Percentiles rank a stretch among this genome's conserved stretches.
These are phyloP conservation scores for Acanthamoeba lenticulata DNA, from an alignment of 208 protist species.

Conservation along the genomic window DNA sequence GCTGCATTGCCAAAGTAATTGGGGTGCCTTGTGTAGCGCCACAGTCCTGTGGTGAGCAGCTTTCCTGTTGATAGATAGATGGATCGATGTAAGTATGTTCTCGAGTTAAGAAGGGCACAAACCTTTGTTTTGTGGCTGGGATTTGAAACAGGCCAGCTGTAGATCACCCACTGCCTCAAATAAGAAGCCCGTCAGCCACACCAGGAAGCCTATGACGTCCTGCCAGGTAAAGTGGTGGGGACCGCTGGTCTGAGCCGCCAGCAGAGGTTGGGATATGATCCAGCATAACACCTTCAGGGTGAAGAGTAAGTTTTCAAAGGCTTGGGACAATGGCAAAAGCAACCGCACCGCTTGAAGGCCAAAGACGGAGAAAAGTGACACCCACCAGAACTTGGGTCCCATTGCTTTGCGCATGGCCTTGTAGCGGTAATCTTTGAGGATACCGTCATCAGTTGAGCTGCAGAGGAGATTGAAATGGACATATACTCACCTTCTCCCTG, in stretches of 20 bases:
- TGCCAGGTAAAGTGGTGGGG: background rate
- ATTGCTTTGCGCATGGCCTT: conserved; percentile 51
- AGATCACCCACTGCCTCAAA: conserved; percentile 58
- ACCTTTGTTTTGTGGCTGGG: conserved; percentile 50
- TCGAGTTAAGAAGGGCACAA: no score
- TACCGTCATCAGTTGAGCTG: background rate
- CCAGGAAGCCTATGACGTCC: background rate
- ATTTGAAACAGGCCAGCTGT: conserved; percentile 62
- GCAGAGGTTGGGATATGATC: conserved; percentile 53
- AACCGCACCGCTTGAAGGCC: conserved; percentile 37
- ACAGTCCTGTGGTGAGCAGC: conserved; percentile 61
- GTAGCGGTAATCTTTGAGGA: conserved; percentile 53
- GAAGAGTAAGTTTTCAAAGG: background rate
- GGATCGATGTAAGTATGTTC: no score
- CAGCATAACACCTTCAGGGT: background rate
- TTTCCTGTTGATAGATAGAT: background rate
- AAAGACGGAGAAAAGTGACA: conserved; percentile 26
- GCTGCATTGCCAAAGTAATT: conserved; percentile 70
- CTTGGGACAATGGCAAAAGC: background rate
- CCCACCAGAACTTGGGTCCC: conserved; percentile 60
- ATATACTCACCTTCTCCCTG: conserved; percentile 41
- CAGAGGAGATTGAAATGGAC: background rate
- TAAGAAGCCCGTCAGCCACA: conserved; percentile 55
- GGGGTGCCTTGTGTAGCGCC: conserved; percentile 63
- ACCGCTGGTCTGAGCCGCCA: background rate